Conservation (phyloP, 305 asterid genomes). For the Fraxinus sp. region DNA sequence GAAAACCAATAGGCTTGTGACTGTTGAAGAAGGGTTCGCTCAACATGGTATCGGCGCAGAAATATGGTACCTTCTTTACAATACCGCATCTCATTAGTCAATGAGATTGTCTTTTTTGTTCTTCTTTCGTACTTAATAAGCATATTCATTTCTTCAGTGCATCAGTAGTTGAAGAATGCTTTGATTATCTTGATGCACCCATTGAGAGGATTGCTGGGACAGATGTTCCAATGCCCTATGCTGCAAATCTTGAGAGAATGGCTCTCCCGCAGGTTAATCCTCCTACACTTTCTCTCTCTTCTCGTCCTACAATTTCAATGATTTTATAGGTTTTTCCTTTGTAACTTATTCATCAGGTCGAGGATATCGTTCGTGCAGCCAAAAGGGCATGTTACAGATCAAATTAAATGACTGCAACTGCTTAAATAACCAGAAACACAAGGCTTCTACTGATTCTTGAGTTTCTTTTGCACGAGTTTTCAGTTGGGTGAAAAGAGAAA, state of each 20-base stretch:
- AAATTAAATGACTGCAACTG: conserved; percentile 35
- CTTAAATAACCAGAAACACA: conserved; percentile 16
- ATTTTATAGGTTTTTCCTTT: neutral
- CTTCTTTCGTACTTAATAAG: neutral
- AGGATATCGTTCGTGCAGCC: conserved; percentile 54
- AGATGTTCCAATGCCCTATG: conserved; percentile 93
- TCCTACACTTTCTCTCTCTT: neutral
- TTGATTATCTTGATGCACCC: conserved; percentile 89
- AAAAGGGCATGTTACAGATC: conserved; percentile 49
- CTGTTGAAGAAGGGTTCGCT: conserved; percentile 92
- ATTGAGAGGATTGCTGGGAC: conserved; percentile 94
- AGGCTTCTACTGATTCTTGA: conserved; percentile 17
- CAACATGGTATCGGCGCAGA: conserved; percentile 98
- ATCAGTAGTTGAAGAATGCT: conserved; percentile 79
- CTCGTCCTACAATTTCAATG: neutral
- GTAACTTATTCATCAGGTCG: conserved; percentile 34
- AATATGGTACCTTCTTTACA: conserved; percentile 61
- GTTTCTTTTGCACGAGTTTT: conserved; percentile 16
- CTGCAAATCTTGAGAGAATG: conserved; percentile 86
- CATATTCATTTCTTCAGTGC: conserved; percentile 52
- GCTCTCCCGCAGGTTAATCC: conserved; percentile 84
- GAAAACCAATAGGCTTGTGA: conserved; percentile 82
- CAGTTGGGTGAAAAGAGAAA: neutral
- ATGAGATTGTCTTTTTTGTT: neutral
- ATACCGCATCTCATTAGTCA: neutral